Conservation (phyloP, 2,329 filamentous ascomycete genomes). For the Rhexocercosporidium sp. region DNA sequence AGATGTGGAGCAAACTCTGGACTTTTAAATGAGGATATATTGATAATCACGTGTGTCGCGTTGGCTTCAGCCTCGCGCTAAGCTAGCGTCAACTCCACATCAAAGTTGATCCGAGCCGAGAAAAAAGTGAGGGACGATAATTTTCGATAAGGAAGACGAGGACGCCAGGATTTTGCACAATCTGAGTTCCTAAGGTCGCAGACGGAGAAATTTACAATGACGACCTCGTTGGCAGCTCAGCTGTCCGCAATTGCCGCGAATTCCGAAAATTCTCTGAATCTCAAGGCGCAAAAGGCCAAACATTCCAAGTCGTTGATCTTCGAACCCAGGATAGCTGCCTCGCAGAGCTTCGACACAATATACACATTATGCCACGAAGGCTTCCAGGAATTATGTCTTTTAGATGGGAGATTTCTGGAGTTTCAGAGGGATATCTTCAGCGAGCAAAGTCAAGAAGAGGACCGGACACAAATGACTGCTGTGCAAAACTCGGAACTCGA, state of each 20-base stretch:
- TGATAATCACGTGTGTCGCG: neutral
- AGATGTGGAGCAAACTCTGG: neutral
- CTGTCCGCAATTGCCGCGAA: constrained; percentile 89
- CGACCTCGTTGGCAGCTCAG: constrained; percentile 88
- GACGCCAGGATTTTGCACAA: neutral
- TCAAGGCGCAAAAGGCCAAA: constrained; percentile 89
- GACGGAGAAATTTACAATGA: constrained; percentile 58
- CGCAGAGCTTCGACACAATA: constrained; percentile 88
- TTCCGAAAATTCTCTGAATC: constrained; percentile 87
- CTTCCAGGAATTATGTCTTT: constrained; percentile 86
- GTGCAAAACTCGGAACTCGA: constrained; percentile 84
- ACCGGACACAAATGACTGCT: constrained; percentile 82
- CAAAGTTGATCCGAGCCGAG: constrained; percentile 16
- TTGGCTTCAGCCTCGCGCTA: neutral
- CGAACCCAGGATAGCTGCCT: constrained; percentile 80
- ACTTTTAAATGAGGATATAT: neutral
- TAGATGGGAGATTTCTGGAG: constrained; percentile 78
- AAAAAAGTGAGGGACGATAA: constrained; percentile 19
- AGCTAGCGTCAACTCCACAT: neutral
- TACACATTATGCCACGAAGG: constrained; percentile 88
- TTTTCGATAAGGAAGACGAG: constrained; percentile 13
- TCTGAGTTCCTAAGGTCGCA: neutral
- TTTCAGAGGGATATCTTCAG: constrained; percentile 87
- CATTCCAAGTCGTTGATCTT: constrained; percentile 97
- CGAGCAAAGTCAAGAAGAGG: constrained; percentile 88